Conservation (phyloP, 1,284 basidiomycete species). For the Fomitopsis pinicola region DNA sequence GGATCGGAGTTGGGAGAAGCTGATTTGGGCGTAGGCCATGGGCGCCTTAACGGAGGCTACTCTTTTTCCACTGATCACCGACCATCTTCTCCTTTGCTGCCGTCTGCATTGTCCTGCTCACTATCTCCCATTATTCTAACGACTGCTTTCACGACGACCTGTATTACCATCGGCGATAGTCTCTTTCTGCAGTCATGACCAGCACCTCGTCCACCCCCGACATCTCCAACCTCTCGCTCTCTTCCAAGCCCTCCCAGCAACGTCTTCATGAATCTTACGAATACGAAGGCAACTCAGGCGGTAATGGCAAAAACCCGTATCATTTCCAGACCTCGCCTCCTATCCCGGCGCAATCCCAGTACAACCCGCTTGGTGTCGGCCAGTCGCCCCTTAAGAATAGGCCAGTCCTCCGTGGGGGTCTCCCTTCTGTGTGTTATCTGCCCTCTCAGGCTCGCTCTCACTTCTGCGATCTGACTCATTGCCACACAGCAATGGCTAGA, state of each 20-base stretch:
- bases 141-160: constrained; percentile 17
- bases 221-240: constrained; percentile 69
- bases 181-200: constrained; percentile 52
- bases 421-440: constrained; percentile 59
- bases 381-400: constrained; percentile 74
- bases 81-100: constrained; percentile 20
- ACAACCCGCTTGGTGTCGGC: constrained; percentile 52
- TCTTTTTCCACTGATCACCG: constrained; percentile 18
- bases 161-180: constrained; percentile 21
- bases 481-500: constrained; percentile 74
- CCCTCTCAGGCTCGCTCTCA: not conserved
- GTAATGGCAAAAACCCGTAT: constrained; percentile 53
- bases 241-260: constrained; percentile 56
- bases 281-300: constrained; percentile 56
- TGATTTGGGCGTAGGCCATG: not conserved
- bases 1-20: constrained; percentile 1
- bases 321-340: constrained; percentile 67
- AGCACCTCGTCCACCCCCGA: constrained; percentile 65
- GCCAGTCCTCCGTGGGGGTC: constrained; percentile 51
- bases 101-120: constrained; percentile 19
- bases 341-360: constrained; percentile 59
- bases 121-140: constrained; percentile 21
- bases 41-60: constrained; percentile 13
- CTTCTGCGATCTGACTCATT: constrained; percentile 4
- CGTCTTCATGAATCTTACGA: constrained; percentile 83